phyloP scores from a whole-genome alignment of 2,329 filamentous ascomycete genomes.

The Cladophialophora chaetospira region DNA sequence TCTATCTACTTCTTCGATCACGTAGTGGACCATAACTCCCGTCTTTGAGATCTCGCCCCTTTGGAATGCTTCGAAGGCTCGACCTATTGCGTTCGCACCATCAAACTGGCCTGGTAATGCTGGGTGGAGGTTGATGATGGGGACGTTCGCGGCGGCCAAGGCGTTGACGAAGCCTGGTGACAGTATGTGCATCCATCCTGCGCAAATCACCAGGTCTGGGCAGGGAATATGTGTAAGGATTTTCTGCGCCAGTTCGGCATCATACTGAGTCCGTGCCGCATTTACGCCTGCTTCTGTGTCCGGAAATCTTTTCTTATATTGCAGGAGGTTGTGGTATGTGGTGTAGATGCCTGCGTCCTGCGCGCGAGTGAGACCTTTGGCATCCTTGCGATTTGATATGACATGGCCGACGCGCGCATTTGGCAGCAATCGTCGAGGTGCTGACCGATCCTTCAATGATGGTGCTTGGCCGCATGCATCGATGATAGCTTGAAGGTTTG shows the following conservation, averaged over 20 bases:
- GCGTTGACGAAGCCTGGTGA: conserved; percentile 69
- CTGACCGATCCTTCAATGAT: conserved; percentile 8
- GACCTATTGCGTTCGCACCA: conserved; percentile 74
- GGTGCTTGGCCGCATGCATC: conserved; percentile 55
- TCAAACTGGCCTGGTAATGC: conserved; percentile 74
- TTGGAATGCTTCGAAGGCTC: conserved; percentile 73
- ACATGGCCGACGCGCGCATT: conserved; percentile 62
- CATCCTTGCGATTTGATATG: conserved; percentile 66
- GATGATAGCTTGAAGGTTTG: conserved; percentile 78
- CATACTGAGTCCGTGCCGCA: conserved; percentile 67
- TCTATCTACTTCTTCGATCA: conserved; percentile 76
- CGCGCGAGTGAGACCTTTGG: conserved; percentile 66
- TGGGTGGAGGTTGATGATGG: conserved; percentile 82
- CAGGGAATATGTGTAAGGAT: conserved; percentile 59
- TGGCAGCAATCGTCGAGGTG: conserved; percentile 42
- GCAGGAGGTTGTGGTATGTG: conserved; percentile 78
- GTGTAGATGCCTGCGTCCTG: conserved; percentile 65
- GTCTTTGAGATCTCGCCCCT: conserved; percentile 67
- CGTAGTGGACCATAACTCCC: conserved; percentile 88
- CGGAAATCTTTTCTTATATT: conserved; percentile 70
- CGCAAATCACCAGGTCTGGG: conserved; percentile 76
- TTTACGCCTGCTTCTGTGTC: conserved; percentile 53
- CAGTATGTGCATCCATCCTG: conserved; percentile 87
- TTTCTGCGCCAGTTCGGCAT: conserved; percentile 70
- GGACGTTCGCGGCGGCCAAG: conserved; percentile 61